A percentile compares a stretch with the other conserved stretches of the same genome.
Evolutionary conservation across 2,329 filamentous ascomycete genomes (phyloP).

Genomic region (Arthroderma sp.): DNA sequence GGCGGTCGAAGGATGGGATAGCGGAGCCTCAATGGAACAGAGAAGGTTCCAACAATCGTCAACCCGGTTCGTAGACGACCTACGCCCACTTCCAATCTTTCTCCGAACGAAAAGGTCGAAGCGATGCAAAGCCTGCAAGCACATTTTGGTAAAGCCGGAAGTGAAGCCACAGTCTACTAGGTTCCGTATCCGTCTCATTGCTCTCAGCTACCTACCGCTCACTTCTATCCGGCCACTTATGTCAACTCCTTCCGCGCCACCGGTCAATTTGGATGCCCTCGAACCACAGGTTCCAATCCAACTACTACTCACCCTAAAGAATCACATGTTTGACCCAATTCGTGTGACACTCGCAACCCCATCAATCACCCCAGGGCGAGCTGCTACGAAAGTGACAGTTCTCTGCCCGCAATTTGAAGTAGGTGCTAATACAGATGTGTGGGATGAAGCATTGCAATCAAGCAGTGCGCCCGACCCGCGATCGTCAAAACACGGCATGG

Average conservation of each 20-base stretch:
- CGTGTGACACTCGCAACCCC: slow-evolving; percentile 80
- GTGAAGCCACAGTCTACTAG: slow-evolving; percentile 76
- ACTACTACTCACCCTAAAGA: slow-evolving; percentile 80
- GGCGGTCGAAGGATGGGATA: slow-evolving; percentile 47
- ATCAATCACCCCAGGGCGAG: slow-evolving; percentile 60
- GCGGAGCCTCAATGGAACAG: slow-evolving; percentile 45
- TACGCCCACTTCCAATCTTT: slow-evolving; percentile 69
- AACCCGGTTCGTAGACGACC: slow-evolving; percentile 54
- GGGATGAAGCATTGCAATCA: slow-evolving; percentile 75
- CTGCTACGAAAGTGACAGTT: slow-evolving; percentile 71
- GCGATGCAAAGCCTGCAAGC: slow-evolving; percentile 79
- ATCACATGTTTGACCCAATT: slow-evolving; percentile 85
- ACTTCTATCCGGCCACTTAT: slow-evolving; percentile 53
- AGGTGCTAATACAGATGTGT: slow-evolving; percentile 83
- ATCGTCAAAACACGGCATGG: slow-evolving; percentile 28
- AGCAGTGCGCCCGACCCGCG: slow-evolving; percentile 28
- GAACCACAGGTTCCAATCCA: slow-evolving; percentile 47
- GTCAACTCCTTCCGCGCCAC: slow-evolving; percentile 28
- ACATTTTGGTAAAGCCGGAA: slow-evolving; percentile 91
- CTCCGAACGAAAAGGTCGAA: slow-evolving; percentile 88
- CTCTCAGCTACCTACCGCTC: slow-evolving; percentile 73
- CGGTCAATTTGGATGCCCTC: slow-evolving; percentile 35
- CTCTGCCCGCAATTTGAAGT: slow-evolving; percentile 90
- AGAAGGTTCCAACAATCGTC: slow-evolving; percentile 36
- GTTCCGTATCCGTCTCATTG: slow-evolving; percentile 85